phyloP scores from a whole-genome alignment of 306 rosid genomes.

The Castanea sativa region DNA sequence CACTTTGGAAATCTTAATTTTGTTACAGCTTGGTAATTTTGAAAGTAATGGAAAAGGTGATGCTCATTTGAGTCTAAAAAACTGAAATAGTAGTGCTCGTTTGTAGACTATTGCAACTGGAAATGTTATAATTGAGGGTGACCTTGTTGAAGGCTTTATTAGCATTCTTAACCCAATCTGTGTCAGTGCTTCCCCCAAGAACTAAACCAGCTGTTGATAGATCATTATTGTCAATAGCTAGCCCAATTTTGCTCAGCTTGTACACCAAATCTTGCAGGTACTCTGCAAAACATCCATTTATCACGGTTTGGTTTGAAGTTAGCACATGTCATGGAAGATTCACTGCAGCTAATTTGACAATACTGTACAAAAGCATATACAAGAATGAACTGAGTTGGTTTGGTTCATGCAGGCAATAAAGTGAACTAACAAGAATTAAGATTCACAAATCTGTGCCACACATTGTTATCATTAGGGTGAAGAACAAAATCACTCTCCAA shows the following conservation, averaged over 20 bases:
- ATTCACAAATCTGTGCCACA: not conserved
- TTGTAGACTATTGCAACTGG: not conserved
- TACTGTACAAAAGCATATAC: not conserved
- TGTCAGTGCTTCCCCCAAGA: slow-evolving; percentile 58
- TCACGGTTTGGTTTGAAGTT: not conserved
- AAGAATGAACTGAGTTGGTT: not conserved
- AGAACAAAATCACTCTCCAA: not conserved
- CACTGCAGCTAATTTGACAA: slow-evolving; percentile 2
- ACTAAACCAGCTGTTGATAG: slow-evolving; percentile 73
- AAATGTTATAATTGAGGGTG: slow-evolving; percentile 5
- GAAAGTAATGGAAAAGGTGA: not conserved
- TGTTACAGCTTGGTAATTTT: not conserved
- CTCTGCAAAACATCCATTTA: slow-evolving; percentile 41
- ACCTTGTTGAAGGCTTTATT: slow-evolving; percentile 83
- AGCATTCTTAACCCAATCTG: slow-evolving; percentile 83
- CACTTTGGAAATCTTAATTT: not conserved
- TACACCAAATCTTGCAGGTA: slow-evolving; percentile 84
- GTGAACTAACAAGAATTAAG: not conserved
- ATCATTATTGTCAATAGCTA: slow-evolving; percentile 79
- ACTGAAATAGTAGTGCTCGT: not conserved
- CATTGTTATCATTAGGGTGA: not conserved
- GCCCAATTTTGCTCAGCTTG: slow-evolving; percentile 84
- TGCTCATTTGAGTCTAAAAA: not conserved
- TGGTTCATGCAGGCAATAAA: not conserved
- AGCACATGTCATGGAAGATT: not conserved